Evolutionary conservation across 768 basidiomycete species (phyloP).

Genomic region (Galerina marginata): DNA sequence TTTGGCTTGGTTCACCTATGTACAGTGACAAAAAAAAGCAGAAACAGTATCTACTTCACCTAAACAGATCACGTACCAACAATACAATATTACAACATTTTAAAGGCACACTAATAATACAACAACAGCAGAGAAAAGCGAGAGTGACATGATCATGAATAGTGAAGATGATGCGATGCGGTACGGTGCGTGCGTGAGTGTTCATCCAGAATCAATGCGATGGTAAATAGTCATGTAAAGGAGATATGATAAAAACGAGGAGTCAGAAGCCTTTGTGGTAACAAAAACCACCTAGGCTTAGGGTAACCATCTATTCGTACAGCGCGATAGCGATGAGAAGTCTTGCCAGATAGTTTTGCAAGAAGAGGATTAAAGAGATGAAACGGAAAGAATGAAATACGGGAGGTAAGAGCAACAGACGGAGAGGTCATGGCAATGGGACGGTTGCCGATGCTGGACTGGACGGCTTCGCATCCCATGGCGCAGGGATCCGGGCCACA

Average conservation of each 20-base stretch:
- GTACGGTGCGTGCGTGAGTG: slow-evolving; percentile 1
- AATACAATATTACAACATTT: neutral
- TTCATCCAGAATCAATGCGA: slow-evolving; percentile 5
- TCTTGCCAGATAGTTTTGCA: too few relatives aligned
- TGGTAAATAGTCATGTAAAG: slow-evolving; percentile 8
- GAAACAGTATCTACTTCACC: too few relatives aligned
- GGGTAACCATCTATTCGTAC: too few relatives aligned
- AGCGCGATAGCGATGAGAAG: too few relatives aligned
- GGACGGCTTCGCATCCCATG: slow-evolving; percentile 64
- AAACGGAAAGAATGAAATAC: neutral
- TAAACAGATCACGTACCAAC: too few relatives aligned
- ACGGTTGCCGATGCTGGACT: slow-evolving; percentile 23
- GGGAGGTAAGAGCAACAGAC: slow-evolving; percentile 6
- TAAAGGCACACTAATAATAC: slow-evolving; percentile 10
- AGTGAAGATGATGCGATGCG: neutral
- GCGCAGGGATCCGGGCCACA: slow-evolving; percentile 70
- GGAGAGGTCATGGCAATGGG: slow-evolving; percentile 18
- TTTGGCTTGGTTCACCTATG: too few relatives aligned
- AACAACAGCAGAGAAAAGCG: slow-evolving; percentile 7
- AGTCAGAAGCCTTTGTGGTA: too few relatives aligned
- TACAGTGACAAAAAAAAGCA: slow-evolving; percentile 3
- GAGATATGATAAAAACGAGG: slow-evolving; percentile 9
- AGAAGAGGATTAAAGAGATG: slow-evolving; percentile 2
- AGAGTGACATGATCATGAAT: neutral
- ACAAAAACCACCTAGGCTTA: too few relatives aligned